Conservation (phyloP, 305 asterid species). For the Nicotiana rustica region DNA sequence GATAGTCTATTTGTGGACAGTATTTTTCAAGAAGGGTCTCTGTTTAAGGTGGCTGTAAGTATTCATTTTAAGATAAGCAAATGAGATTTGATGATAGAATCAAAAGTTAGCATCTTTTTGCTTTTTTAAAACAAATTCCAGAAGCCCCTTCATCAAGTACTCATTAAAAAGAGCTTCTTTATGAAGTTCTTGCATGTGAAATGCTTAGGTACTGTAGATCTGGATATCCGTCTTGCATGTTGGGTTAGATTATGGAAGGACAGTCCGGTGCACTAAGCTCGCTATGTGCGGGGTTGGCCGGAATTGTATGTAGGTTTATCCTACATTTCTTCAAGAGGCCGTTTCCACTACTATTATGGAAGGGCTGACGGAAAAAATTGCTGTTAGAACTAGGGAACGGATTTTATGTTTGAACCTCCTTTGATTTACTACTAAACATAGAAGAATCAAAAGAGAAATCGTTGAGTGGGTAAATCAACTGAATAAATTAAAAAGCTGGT, state of each 20-base stretch:
- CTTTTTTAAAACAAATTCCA: background rate
- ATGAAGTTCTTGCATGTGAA: constrained; percentile 28
- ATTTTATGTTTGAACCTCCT: background rate
- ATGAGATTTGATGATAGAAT: background rate
- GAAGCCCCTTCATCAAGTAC: background rate
- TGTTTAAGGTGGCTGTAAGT: background rate
- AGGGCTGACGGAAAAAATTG: background rate
- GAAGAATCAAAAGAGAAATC: background rate
- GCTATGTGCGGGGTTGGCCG: too few relatives aligned
- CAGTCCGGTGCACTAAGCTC: too few relatives aligned
- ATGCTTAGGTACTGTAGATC: background rate
- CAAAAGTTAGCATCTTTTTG: background rate
- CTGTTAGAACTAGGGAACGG: background rate
- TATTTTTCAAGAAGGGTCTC: background rate
- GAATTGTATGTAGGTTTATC: too few relatives aligned
- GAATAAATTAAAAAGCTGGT: background rate
- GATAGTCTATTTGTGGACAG: background rate
- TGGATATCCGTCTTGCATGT: constrained; percentile 3
- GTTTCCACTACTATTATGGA: background rate
- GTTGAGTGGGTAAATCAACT: background rate
- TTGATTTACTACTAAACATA: constrained; percentile 4
- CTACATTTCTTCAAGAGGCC: too few relatives aligned
- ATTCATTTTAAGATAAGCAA: background rate
- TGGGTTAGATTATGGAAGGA: background rate
- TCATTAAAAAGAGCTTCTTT: background rate